Base-by-base conservation (phyloP, 2,329 filamentous ascomycete genomes). In the Exophiala bonariae region DNA sequence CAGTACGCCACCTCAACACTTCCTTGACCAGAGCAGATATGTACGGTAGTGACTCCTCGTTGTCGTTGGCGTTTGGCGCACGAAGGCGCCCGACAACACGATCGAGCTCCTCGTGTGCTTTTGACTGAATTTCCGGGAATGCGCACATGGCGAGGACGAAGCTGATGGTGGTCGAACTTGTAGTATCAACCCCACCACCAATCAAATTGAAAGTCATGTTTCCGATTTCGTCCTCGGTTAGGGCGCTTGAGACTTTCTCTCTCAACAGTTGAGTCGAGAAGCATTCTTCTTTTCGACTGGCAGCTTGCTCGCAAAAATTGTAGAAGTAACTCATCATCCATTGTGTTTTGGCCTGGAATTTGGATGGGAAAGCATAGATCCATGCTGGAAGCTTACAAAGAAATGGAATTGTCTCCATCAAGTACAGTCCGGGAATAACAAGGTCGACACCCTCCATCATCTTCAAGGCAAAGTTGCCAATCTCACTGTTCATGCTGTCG, bases 401-500 rank as follows among this genome's bases (percentile, higher is more conserved):
- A 26, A 71, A 22, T 2, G 51, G 51, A 11, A 54, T 50, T 7
- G 48, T 45, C 26, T 54, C 51, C 6, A 51, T 37, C 2, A 54
- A 44, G 36, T 44, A 51, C 2, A 51, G 36, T 8, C 51, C 47
- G 3, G 51, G 51, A 9, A 54, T 51, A 37, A 54, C 47, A 5
- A 51, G 30, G 38, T 54, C 51, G 14, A 54, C 51, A 8, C 51
- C 51, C 31, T 54, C 51, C 51, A 54, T 54, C 30, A 46, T 22
- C 33, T 49, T 37, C 34, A 54, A 41, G 11, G 51, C 51, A 35
- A 48, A 33, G 13, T 54, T 44, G 10, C 43, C 51, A 55, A 82
- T 78, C 3, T 78, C 77, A 54, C 82, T 79, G 16, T 74, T 67
- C 44, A 67, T 71, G 35, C 66, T 72, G 8, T 70, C 57, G 10